Percentiles rank a stretch among this genome's conserved stretches.
phyloP scores from a whole-genome alignment of 306 rosid genomes.

The Delonix regia region DNA sequence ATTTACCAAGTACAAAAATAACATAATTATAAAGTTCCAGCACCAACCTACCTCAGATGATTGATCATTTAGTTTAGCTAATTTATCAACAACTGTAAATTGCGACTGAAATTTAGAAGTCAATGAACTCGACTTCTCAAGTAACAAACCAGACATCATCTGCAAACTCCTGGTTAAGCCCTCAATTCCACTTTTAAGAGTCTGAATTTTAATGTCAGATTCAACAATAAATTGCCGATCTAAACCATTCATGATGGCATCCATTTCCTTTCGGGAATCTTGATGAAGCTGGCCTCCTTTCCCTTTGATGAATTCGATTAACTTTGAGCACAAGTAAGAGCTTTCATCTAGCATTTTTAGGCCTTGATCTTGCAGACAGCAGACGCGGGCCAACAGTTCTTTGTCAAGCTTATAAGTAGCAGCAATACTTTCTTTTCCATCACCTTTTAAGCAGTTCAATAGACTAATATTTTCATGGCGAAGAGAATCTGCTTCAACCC shows the following conservation, averaged over 20 bases:
- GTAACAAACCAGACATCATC: constrained; percentile 69
- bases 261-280: constrained; percentile 43
- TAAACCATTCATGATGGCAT: constrained; percentile 51
- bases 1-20: constrained; percentile 9
- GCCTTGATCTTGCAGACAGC: constrained; percentile 86
- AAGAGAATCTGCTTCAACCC: constrained; percentile 84
- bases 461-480: constrained; percentile 83
- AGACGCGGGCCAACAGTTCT: constrained; percentile 69
- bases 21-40: constrained; percentile 14
- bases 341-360: constrained; percentile 74
- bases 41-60: constrained; percentile 65
- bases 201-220: constrained; percentile 75
- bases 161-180: constrained; percentile 79
- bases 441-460: constrained; percentile 73
- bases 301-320: constrained; percentile 65
- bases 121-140: constrained; percentile 64
- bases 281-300: constrained; percentile 50
- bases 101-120: constrained; percentile 49
- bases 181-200: constrained; percentile 72
- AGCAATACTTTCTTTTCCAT: constrained; percentile 63
- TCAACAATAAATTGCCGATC: constrained; percentile 75
- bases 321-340: constrained; percentile 62
- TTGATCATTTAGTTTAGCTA: constrained; percentile 53
- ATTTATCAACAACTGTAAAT: constrained; percentile 45
- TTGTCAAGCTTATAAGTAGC: constrained; percentile 74